phyloP scores from a whole-genome alignment of 257 asterid species.

The Solanum pinnatisectum region DNA sequence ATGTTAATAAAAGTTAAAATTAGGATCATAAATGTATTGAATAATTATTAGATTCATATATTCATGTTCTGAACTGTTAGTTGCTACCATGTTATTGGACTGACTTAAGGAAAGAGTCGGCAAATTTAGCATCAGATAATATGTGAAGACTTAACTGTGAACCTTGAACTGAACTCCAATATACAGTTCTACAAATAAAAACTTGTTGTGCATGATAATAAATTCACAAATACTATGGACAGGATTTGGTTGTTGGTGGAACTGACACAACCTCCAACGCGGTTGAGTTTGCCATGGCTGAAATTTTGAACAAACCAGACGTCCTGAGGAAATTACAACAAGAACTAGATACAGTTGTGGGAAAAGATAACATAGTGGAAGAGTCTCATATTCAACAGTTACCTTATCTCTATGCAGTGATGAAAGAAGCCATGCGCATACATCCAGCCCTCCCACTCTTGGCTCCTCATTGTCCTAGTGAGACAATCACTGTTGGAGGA shows the following conservation, averaged over 20 bases:
- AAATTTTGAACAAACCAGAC: conserved; percentile 34
- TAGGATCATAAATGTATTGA: background rate
- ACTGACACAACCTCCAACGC: conserved; percentile 61
- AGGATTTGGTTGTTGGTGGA: conserved; percentile 80
- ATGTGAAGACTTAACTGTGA: conserved; percentile 1
- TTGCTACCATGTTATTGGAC: background rate
- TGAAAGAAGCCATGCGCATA: background rate
- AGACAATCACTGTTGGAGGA: background rate
- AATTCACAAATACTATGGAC: background rate
- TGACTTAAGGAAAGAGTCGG: background rate
- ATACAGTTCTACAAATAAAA: background rate
- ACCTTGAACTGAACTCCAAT: background rate
- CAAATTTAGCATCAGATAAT: background rate
- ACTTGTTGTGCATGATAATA: background rate
- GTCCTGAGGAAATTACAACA: background rate
- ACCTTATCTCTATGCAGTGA: background rate
- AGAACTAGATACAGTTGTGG: conserved; percentile 42
- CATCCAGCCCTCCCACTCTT: background rate
- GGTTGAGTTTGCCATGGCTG: conserved; percentile 55
- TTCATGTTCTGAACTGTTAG: background rate
- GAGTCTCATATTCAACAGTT: background rate
- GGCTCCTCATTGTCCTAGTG: background rate
- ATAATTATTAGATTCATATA: background rate
- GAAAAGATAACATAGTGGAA: conserved; percentile 11
- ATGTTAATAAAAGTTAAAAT: background rate